A percentile compares a stretch with the other conserved stretches of the same genome.
These are phyloP conservation scores for Cystobasidium onofrii DNA, from an alignment of 768 basidiomycete genomes.

Conservation along the genomic window DNA sequence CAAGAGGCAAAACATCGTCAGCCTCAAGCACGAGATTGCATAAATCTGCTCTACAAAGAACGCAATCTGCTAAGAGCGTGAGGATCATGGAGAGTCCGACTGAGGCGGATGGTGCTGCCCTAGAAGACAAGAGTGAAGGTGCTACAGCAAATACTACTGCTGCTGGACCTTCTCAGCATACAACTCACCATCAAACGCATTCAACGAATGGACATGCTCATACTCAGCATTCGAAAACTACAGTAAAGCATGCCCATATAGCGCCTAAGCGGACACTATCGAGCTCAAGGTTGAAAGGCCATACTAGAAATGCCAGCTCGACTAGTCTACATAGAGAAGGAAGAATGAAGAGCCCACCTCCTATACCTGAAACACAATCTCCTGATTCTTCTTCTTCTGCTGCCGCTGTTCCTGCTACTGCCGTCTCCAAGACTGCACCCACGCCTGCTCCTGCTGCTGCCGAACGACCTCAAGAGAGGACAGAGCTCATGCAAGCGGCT, in stretches of 20 bases:
- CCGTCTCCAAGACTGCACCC: no score
- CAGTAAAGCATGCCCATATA: not conserved
- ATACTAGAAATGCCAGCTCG: not conserved
- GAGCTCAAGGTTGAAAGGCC: not conserved
- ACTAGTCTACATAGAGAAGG: not conserved
- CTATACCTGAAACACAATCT: not conserved
- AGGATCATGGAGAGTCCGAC: slow-evolving; percentile 14
- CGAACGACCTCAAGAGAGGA: no score
- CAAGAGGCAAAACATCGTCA: not conserved
- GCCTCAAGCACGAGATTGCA: not conserved
- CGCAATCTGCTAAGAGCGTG: slow-evolving; percentile 10
- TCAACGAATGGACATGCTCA: not conserved
- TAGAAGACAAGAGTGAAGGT: not conserved
- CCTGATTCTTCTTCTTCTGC: no score
- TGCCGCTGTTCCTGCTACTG: no score
- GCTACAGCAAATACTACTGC: not conserved
- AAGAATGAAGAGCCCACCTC: not conserved
- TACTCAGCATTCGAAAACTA: not conserved
- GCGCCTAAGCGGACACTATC: not conserved
- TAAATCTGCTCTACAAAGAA: slow-evolving; percentile 1
- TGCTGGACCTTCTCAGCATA: not conserved
- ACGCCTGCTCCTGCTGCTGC: no score
- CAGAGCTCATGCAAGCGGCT: not conserved
- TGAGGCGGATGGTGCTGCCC: not conserved
- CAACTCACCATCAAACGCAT: not conserved